Evolutionary conservation across 305 asterid genomes (phyloP).

Genomic region (Fraxinus sp.): DNA sequence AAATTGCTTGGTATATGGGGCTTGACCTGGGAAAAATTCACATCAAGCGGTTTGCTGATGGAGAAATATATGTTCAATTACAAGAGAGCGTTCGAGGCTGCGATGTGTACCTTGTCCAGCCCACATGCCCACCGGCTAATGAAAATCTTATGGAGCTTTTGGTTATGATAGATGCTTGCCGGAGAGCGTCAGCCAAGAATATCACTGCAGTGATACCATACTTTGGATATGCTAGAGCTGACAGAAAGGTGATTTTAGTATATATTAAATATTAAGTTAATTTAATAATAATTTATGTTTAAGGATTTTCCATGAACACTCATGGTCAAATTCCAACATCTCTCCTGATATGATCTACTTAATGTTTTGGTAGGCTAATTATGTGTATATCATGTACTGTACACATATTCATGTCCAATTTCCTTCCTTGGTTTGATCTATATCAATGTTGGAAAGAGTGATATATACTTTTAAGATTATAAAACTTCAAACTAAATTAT

Average conservation of each 20-base stretch:
- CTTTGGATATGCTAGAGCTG: conserved; percentile 95
- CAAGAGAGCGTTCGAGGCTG: conserved; percentile 97
- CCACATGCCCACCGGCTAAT: conserved; percentile 86
- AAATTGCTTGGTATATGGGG: conserved; percentile 91
- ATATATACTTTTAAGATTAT: neutral
- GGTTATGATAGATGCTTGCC: conserved; percentile 89
- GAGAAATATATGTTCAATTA: conserved; percentile 87
- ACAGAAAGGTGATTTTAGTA: conserved; percentile 61
- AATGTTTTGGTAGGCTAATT: neutral
- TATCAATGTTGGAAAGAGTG: neutral
- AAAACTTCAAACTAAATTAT: neutral
- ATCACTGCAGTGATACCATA: conserved; percentile 87
- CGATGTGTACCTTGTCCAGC: conserved; percentile 77
- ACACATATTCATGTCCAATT: neutral
- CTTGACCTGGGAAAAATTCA: conserved; percentile 62
- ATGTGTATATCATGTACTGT: neutral
- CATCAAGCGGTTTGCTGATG: conserved; percentile 83
- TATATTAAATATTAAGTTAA: neutral
- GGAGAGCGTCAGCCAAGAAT: conserved; percentile 88
- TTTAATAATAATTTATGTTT: neutral
- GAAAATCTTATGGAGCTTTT: conserved; percentile 93
- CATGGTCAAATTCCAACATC: neutral
- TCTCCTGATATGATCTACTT: neutral
- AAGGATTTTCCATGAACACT: neutral
- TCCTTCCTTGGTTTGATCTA: neutral